A percentile compares a stretch with the other conserved stretches of the same genome.
Evolutionary conservation across 257 asterid species (phyloP).

Genomic region (Gynochthodes officinalis): DNA sequence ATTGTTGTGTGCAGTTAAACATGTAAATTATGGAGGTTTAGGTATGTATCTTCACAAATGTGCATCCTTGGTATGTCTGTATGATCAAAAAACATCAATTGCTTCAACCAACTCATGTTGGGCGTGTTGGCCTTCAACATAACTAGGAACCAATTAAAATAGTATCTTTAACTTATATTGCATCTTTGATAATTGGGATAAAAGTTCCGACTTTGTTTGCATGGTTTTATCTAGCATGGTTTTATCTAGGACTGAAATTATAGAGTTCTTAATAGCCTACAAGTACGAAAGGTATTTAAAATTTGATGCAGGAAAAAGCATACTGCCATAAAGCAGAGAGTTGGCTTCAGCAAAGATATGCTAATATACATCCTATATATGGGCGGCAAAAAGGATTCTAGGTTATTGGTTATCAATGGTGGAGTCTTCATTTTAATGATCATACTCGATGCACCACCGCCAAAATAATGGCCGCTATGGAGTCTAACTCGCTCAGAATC

Average conservation of each 20-base stretch:
- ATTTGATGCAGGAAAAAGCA: conserved; percentile 46
- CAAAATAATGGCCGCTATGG: conserved; percentile 67
- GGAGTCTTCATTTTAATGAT: conserved; percentile 85
- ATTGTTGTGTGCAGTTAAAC: not conserved
- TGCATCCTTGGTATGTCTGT: not conserved
- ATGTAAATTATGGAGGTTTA: not conserved
- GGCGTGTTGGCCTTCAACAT: not conserved
- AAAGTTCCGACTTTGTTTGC: not conserved
- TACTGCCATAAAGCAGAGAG: conserved; percentile 58
- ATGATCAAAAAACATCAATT: not conserved
- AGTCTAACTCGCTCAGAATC: conserved; percentile 45
- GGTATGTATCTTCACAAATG: not conserved
- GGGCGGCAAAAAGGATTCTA: conserved; percentile 36
- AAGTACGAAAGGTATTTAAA: not conserved
- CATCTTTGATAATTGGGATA: not conserved
- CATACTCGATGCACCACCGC: conserved; percentile 78
- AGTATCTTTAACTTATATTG: not conserved
- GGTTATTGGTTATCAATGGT: conserved; percentile 77
- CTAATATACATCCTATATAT: conserved; percentile 35
- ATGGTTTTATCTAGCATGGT: too few species aligned
- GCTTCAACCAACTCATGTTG: not conserved
- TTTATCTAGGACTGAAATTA: not conserved
- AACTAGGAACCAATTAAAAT: not conserved
- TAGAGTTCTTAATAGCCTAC: not conserved
- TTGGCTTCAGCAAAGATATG: conserved; percentile 63